phyloP scores from a whole-genome alignment of 768 basidiomycete genomes.

The Lyophyllum decastes region DNA sequence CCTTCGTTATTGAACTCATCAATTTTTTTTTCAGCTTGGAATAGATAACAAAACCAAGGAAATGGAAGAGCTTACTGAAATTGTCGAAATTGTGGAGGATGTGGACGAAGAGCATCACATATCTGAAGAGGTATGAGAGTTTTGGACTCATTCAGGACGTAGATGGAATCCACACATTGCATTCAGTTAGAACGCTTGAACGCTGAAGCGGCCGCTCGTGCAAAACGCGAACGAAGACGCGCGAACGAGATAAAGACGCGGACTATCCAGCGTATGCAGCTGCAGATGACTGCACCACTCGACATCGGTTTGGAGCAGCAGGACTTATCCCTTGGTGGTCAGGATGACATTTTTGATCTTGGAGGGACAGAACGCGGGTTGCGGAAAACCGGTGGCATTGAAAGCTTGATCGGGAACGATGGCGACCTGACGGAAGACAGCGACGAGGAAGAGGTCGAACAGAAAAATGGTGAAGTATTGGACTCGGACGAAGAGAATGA shows the following conservation, averaged over 20 bases:
- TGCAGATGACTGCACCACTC: slow-evolving; percentile 96
- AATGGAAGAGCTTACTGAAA: slow-evolving; percentile 78
- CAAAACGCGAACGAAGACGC: slow-evolving; percentile 79
- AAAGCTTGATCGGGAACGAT: slow-evolving; percentile 30
- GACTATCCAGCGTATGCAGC: slow-evolving; percentile 92
- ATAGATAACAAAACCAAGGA: slow-evolving; percentile 77
- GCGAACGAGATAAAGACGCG: slow-evolving; percentile 87
- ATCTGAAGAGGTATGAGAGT: slow-evolving; percentile 70
- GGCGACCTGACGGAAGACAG: slow-evolving; percentile 45
- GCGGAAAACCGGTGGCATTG: slow-evolving; percentile 40
- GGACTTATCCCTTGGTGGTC: slow-evolving; percentile 75
- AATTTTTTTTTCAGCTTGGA: slow-evolving; percentile 56
- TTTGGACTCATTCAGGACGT: neutral
- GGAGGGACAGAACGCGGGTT: slow-evolving; percentile 51
- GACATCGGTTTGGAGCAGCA: slow-evolving; percentile 90
- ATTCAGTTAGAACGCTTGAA: slow-evolving; percentile 81
- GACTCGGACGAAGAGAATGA: slow-evolving; percentile 75
- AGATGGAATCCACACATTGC: slow-evolving; percentile 6
- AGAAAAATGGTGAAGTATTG: slow-evolving; percentile 41
- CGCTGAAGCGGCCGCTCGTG: slow-evolving; percentile 67
- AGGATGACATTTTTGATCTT: slow-evolving; percentile 90
- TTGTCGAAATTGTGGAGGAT: slow-evolving; percentile 61
- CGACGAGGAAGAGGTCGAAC: slow-evolving; percentile 25
- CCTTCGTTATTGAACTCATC: neutral
- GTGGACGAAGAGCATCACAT: slow-evolving; percentile 90